Evolutionary conservation across 139 green algal genomes (phyloP), one percentile per base, ranked within the genome.

Genomic region (Picochlorum costavermella): DNA sequence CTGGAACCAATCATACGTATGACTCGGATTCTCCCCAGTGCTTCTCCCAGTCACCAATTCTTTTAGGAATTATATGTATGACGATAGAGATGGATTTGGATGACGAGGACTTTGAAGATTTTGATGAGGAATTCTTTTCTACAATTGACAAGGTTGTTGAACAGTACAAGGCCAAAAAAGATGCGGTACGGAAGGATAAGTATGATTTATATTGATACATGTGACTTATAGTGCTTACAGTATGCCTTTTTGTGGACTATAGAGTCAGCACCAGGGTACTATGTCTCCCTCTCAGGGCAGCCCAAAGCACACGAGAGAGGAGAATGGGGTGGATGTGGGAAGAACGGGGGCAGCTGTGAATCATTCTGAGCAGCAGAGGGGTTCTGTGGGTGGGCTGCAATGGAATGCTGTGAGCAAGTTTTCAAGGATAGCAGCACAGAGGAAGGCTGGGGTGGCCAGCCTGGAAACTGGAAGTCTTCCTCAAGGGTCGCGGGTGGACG

Each of bases 101-200:
- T 13, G 20, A 37, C 50, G 50, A 33, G 16, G n/a, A 30, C 20
- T 23, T 57, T 16, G 58, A 64, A 57, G 58, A 64, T 64, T 30
- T 64, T 28, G 58, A 64, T 56, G 58, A 64, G 20, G 58, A 64
- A 25, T 44, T 31, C 43, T 51, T 64, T 51, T n/a, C 40, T 14
- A 31, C 14, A 8, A 31, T 64, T 51, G 58, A 64, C 25, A 51
- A 50, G 40, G n/a, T 64, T 28, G 58, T 64, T 51, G 58, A 64
- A 64, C n/a, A 64, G 12, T 31, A 64, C 58, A 64, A 64, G n/a
- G 58, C 58, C 6, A 25, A 30, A 20, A 64, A 64, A 29, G 58
- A 23, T 17, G 12, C 23, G 58, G 58, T 51, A 64, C 5, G 46
- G 46, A 6, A 8, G 46, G n/a, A 53, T 53, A 14, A 3, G 6